These are phyloP conservation scores for Emmonsia crescens DNA, from an alignment of 2,329 filamentous ascomycete genomes.

Conservation along the genomic window DNA sequence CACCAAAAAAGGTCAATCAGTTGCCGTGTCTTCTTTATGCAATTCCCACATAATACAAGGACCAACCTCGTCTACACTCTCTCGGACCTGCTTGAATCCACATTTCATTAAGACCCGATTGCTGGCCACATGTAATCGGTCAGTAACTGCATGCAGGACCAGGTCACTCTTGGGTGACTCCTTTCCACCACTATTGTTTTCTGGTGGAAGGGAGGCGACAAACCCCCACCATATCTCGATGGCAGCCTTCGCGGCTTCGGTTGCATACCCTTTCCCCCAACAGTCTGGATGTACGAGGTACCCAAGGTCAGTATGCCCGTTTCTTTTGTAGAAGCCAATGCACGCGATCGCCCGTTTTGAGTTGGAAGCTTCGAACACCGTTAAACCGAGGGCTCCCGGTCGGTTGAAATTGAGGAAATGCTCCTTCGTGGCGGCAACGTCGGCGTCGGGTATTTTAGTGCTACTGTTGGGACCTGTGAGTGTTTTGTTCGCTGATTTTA, in stretches of 20 bases:
- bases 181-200: not conserved
- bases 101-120: slow-evolving; percentile 5
- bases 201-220: not conserved
- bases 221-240: slow-evolving; percentile 19
- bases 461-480: not conserved
- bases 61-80: not conserved
- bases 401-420: not conserved
- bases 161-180: not conserved
- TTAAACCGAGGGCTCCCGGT: slow-evolving; percentile 11
- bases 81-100: not conserved
- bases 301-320: slow-evolving; percentile 15
- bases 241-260: slow-evolving; percentile 17
- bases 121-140: not conserved
- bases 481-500: not conserved
- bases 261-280: slow-evolving; percentile 18
- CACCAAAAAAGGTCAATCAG: not conserved
- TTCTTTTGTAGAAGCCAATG: slow-evolving; percentile 14
- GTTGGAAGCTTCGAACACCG: slow-evolving; percentile 11
- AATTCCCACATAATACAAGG: slow-evolving; percentile 7
- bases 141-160: not conserved
- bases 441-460: slow-evolving; percentile 5
- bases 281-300: slow-evolving; percentile 18
- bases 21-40: slow-evolving; percentile 6
- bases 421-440: slow-evolving; percentile 3
- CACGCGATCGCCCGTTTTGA: slow-evolving; percentile 11